A percentile compares a stretch with the other conserved stretches of the same genome.
phyloP scores from a whole-genome alignment of 2,329 filamentous ascomycete genomes.

The Aspergillus amoenus region DNA sequence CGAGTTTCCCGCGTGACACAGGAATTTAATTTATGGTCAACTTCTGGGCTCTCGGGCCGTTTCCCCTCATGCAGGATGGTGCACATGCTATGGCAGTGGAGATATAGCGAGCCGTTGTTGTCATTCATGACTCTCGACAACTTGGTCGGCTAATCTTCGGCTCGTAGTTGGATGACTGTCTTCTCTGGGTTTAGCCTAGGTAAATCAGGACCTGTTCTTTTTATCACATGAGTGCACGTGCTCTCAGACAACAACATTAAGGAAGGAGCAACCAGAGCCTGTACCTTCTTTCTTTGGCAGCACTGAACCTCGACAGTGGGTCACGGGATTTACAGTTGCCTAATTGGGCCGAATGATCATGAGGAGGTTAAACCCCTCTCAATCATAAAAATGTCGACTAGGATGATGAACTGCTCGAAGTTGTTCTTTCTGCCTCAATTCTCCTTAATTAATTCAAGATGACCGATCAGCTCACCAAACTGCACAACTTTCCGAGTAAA shows the following conservation, averaged over 20 bases:
- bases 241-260: too few species aligned
- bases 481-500: conserved; percentile 1
- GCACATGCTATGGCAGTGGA: background rate
- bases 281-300: background rate
- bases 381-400: background rate
- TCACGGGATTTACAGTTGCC: too few species aligned
- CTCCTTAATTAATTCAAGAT: background rate
- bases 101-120: background rate
- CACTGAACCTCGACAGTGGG: too few species aligned
- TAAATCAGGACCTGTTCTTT: background rate
- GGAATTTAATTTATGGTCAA: background rate
- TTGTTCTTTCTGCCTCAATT: background rate
- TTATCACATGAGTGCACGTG: background rate
- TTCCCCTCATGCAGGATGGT: background rate
- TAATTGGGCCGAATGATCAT: too few species aligned
- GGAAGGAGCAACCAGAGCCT: background rate
- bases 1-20: background rate
- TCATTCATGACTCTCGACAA: too few species aligned
- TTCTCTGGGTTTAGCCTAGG: background rate
- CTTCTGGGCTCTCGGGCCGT: too few species aligned
- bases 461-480: background rate
- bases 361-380: background rate
- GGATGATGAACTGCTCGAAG: background rate
- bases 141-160: too few species aligned
- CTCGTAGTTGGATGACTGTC: background rate